Conservation (phyloP, 495 filamentous ascomycete genomes). For the Aspergillus wentii region DNA sequence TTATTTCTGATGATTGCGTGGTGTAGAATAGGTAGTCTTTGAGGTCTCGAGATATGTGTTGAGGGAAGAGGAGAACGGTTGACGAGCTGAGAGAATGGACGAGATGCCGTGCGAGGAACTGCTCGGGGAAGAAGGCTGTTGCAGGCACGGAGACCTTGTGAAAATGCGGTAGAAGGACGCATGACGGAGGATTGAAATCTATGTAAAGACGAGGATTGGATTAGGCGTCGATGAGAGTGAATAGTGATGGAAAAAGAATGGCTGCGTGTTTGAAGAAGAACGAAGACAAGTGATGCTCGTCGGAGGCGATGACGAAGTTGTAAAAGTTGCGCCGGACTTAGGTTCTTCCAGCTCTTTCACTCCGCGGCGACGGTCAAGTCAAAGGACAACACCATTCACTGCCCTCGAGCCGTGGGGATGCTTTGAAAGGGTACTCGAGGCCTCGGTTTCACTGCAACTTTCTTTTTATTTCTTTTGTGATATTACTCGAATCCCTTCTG, state of each 20-base stretch:
- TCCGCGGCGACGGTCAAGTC: conserved; percentile 11
- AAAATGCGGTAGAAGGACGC: conserved; percentile 5
- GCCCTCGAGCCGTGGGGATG: background rate
- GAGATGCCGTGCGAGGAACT: conserved; percentile 6
- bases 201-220: background rate
- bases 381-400: background rate
- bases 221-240: background rate
- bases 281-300: too few species aligned
- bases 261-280: background rate
- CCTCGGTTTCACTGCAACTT: too few species aligned
- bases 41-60: background rate
- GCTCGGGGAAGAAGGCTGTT: conserved; percentile 10
- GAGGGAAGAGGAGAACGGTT: conserved; percentile 3
- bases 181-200: conserved; percentile 3
- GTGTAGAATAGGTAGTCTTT: conserved; percentile 3
- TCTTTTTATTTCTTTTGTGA: too few species aligned
- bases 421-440: too few species aligned
- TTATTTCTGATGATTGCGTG: conserved; percentile 18
- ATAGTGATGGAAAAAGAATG: conserved; percentile 1
- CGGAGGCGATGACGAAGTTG: conserved; percentile 6
- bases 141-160: conserved; percentile 12
- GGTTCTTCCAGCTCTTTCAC: conserved; percentile 14
- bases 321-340: conserved; percentile 21
- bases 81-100: conserved; percentile 14
- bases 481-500: too few species aligned